These are phyloP conservation scores for Ilyonectria mors-panacis DNA, from an alignment of 2,329 filamentous ascomycete species.

Conservation along the genomic window DNA sequence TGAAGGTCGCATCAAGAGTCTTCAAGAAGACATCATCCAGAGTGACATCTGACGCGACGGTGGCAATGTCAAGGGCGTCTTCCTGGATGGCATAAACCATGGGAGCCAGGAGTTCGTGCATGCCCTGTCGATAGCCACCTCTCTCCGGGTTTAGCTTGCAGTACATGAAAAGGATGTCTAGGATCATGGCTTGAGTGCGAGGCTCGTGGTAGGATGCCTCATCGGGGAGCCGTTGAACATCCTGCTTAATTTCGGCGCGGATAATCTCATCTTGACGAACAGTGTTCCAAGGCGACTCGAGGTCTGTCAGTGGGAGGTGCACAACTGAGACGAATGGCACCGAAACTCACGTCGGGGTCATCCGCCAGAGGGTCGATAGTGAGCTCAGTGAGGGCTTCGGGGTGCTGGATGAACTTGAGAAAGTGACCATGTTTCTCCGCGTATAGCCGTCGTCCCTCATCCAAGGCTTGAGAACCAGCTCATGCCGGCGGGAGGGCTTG, in stretches of 20 bases:
- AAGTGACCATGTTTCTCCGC: slow-evolving; percentile 79
- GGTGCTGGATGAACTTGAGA: slow-evolving; percentile 86
- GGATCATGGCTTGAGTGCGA: slow-evolving; percentile 82
- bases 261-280: slow-evolving; percentile 87
- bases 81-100: slow-evolving; percentile 87
- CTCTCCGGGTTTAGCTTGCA: slow-evolving; percentile 91
- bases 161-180: slow-evolving; percentile 94
- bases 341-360: slow-evolving; percentile 69
- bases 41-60: slow-evolving; percentile 51
- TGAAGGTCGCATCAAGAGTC: slow-evolving; percentile 78
- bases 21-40: slow-evolving; percentile 71
- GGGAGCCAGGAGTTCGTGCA: slow-evolving; percentile 96
- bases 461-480: slow-evolving; percentile 79
- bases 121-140: slow-evolving; percentile 95
- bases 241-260: slow-evolving; percentile 91
- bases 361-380: slow-evolving; percentile 88
- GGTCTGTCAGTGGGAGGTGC: slow-evolving; percentile 26
- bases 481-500: slow-evolving; percentile 74
- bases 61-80: slow-evolving; percentile 77
- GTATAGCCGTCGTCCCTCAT: slow-evolving; percentile 82
- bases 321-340: not conserved
- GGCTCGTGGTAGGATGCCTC: slow-evolving; percentile 90
- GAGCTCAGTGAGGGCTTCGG: slow-evolving; percentile 80
- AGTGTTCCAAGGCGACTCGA: slow-evolving; percentile 90
- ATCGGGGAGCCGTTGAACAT: slow-evolving; percentile 94